Evolutionary conservation across 352 stramenopile species (phyloP).

Genomic region (Globisporangium alternatum): DNA sequence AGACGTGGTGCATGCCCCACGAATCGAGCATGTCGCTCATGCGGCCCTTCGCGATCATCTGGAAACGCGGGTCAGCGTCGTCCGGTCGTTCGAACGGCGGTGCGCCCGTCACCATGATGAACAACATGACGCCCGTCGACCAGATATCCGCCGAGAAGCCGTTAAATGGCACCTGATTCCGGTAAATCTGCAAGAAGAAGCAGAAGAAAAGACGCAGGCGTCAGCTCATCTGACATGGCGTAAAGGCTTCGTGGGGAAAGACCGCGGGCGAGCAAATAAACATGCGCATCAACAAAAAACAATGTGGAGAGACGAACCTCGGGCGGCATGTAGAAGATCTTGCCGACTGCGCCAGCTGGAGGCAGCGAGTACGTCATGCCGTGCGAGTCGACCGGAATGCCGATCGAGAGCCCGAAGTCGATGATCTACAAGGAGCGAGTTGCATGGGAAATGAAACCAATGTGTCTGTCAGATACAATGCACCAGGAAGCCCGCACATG

Average conservation of each 20-base stretch:
- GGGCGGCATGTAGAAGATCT: conserved; percentile 90
- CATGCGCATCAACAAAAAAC: not conserved
- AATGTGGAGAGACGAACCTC: conserved; percentile 44
- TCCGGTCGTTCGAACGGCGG: conserved; percentile 89
- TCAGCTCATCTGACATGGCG: not conserved
- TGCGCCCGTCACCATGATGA: conserved; percentile 93
- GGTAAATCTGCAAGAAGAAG: conserved; percentile 60
- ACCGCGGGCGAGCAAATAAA: not conserved
- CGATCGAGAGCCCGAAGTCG: conserved; percentile 83
- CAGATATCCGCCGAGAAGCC: conserved; percentile 92
- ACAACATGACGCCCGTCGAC: conserved; percentile 93
- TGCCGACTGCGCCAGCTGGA: conserved; percentile 75
- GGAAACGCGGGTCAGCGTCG: conserved; percentile 75
- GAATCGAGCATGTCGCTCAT: conserved; percentile 86
- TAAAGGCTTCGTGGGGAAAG: conserved; percentile 3
- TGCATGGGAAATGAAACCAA: too few species aligned
- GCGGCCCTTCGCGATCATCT: conserved; percentile 80
- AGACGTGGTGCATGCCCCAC: conserved; percentile 84
- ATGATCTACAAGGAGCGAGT: conserved; percentile 55
- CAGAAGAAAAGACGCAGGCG: not conserved
- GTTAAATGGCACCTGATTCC: conserved; percentile 90
- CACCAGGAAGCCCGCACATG: not conserved
- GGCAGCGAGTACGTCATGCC: conserved; percentile 86
- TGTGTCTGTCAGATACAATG: not conserved
- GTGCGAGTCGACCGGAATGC: conserved; percentile 77